Conservation (phyloP, 106 monocot genomes). For the Phalaenopsis aphrodite region DNA sequence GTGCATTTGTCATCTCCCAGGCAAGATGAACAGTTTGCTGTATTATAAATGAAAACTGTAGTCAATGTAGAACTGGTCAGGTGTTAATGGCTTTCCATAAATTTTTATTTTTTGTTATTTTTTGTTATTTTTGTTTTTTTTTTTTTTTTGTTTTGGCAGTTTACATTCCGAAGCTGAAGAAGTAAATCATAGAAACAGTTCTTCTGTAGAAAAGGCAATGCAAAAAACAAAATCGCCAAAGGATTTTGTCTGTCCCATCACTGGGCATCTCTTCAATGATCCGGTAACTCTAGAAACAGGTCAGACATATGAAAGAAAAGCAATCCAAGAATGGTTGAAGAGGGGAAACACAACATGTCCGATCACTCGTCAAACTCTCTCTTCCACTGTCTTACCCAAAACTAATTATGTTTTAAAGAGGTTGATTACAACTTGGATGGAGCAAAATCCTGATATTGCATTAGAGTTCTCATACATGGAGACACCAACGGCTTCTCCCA, state of each 20-base stretch:
- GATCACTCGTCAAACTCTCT: conserved; percentile 45
- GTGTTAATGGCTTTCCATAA: neutral
- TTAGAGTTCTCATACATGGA: conserved; percentile 30
- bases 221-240: conserved; percentile 32
- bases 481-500: conserved; percentile 18
- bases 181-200: conserved; percentile 12
- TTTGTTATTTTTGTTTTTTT: too few species aligned
- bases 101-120: too few species aligned
- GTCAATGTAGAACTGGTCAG: neutral
- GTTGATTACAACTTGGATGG: conserved; percentile 40
- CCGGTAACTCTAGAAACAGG: conserved; percentile 58
- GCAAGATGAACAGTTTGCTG: conserved; percentile 14
- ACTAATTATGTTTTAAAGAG: conserved; percentile 49
- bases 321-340: conserved; percentile 53
- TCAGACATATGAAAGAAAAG: conserved; percentile 50
- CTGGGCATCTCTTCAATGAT: conserved; percentile 40
- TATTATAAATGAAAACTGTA: neutral
- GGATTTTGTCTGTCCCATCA: conserved; percentile 57
- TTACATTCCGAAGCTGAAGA: conserved; percentile 30
- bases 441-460: conserved; percentile 37
- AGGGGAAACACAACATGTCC: conserved; percentile 52
- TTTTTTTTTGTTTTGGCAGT: conserved; percentile 15
- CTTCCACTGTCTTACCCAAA: conserved; percentile 30
- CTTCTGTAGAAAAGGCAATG: conserved; percentile 22
- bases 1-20: conserved; percentile 15